Conservation (phyloP, 1,284 basidiomycete genomes). For the Volvariella volvacea region DNA sequence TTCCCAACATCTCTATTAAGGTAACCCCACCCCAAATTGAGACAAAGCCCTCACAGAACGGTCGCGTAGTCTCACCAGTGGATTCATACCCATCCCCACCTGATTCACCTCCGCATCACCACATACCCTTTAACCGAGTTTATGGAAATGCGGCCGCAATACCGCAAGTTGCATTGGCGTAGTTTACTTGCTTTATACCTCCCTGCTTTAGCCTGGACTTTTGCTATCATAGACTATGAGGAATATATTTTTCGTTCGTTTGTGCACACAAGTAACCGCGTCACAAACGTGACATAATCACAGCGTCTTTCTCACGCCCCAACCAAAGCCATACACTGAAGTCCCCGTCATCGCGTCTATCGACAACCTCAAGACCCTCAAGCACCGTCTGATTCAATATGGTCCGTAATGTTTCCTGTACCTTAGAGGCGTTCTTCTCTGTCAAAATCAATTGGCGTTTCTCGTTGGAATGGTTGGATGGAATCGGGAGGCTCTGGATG, state of each 20-base stretch:
- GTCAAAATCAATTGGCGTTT: constrained; percentile 7
- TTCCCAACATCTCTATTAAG: constrained; percentile 8
- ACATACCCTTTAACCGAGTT: constrained; percentile 16
- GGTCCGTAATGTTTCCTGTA: constrained; percentile 27
- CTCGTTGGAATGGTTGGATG: constrained; percentile 29
- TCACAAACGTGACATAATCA: no score
- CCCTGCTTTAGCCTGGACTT: no score
- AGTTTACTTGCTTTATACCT: no score
- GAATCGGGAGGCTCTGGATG: constrained; percentile 23
- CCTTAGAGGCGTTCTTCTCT: constrained; percentile 12
- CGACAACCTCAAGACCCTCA: constrained; percentile 38
- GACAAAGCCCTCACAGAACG: constrained; percentile 18
- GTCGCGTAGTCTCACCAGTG: constrained; percentile 19
- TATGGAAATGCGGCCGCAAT: no score
- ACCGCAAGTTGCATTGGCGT: no score
- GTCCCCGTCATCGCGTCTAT: constrained; percentile 31
- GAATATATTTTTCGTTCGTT: no score
- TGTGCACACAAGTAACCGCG: no score
- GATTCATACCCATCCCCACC: constrained; percentile 75
- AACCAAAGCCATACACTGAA: constrained; percentile 13
- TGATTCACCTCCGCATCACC: constrained; percentile 53
- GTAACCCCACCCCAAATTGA: constrained; percentile 15
- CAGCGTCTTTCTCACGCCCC: constrained; percentile 1
- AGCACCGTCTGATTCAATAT: constrained; percentile 32
- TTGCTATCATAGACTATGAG: no score